phyloP scores from a whole-genome alignment of 345 rosid genomes.

The Zanthoxylum bungeanum region DNA sequence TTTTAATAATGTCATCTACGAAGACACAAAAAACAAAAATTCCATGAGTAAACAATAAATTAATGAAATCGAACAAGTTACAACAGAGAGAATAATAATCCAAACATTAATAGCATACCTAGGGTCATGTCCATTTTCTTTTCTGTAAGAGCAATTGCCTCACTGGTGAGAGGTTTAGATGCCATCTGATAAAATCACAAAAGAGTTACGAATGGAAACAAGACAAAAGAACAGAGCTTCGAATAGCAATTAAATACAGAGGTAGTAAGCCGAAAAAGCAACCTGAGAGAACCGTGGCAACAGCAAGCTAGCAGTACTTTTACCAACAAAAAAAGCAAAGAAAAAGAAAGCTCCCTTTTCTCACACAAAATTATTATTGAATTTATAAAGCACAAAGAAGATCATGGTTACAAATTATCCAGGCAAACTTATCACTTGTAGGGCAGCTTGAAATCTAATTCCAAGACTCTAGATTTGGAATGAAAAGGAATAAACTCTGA shows the following conservation, averaged over 20 bases:
- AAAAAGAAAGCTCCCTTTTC: not conserved
- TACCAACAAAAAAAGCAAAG: not conserved
- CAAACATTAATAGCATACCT: slow-evolving; percentile 34
- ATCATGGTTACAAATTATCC: not conserved
- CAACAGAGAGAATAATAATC: not conserved
- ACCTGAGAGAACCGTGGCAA: not conserved
- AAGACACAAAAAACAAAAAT: slow-evolving; percentile 3
- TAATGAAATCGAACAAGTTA: not conserved
- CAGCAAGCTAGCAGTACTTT: not conserved
- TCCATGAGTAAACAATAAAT: not conserved
- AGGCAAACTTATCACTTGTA: not conserved
- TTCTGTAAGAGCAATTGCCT: slow-evolving; percentile 79
- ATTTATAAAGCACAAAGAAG: not conserved
- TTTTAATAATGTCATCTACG: slow-evolving; percentile 74
- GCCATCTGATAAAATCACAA: slow-evolving; percentile 44
- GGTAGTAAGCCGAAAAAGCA: not conserved
- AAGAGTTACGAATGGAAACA: not conserved
- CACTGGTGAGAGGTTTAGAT: slow-evolving; percentile 57
- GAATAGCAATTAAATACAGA: not conserved
- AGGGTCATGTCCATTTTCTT: slow-evolving; percentile 90
- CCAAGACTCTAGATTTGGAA: not conserved
- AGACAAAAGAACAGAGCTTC: not conserved
- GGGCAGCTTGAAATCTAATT: not conserved
- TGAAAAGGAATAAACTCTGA: not conserved
- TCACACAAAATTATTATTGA: not conserved